These are phyloP conservation scores for Lactarius quietus DNA, from an alignment of 768 basidiomycete species.

Conservation along the genomic window DNA sequence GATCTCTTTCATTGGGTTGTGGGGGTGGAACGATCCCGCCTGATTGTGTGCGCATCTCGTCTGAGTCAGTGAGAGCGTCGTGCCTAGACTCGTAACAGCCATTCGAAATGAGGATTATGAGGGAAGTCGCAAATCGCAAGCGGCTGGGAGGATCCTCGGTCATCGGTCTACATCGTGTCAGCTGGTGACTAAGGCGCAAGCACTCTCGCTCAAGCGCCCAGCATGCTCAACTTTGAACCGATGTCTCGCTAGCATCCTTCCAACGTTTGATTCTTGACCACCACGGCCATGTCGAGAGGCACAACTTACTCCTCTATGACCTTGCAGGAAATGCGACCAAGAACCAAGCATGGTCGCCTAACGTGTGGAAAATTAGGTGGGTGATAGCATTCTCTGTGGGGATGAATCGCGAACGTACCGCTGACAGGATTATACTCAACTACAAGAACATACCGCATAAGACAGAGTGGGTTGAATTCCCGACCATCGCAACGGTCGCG, in stretches of 20 bases:
- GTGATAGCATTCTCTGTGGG: not conserved
- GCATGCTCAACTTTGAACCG: not conserved
- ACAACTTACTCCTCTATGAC: constrained; percentile 19
- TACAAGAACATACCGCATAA: constrained; percentile 42
- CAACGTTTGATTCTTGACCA: constrained; percentile 7
- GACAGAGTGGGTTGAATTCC: constrained; percentile 51
- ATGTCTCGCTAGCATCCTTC: not conserved
- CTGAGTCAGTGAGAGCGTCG: too few relatives aligned
- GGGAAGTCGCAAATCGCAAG: too few relatives aligned
- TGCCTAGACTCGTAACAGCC: too few relatives aligned
- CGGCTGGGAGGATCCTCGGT: too few relatives aligned
- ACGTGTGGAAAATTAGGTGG: constrained; percentile 35
- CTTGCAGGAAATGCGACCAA: constrained; percentile 17
- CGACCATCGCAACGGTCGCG: constrained; percentile 41
- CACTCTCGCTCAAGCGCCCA: too few relatives aligned
- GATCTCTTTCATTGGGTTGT: too few relatives aligned
- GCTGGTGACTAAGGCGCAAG: too few relatives aligned
- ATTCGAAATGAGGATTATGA: too few relatives aligned
- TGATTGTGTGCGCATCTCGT: too few relatives aligned
- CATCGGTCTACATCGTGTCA: too few relatives aligned
- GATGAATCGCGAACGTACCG: not conserved
- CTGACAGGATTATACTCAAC: constrained; percentile 36
- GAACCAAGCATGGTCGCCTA: constrained; percentile 33
- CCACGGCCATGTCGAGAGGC: not conserved
- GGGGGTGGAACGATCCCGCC: too few relatives aligned